A percentile compares a stretch with the other conserved stretches of the same genome.
phyloP scores from a whole-genome alignment of 2,329 filamentous ascomycete species.

The Neonectria magnoliae region DNA sequence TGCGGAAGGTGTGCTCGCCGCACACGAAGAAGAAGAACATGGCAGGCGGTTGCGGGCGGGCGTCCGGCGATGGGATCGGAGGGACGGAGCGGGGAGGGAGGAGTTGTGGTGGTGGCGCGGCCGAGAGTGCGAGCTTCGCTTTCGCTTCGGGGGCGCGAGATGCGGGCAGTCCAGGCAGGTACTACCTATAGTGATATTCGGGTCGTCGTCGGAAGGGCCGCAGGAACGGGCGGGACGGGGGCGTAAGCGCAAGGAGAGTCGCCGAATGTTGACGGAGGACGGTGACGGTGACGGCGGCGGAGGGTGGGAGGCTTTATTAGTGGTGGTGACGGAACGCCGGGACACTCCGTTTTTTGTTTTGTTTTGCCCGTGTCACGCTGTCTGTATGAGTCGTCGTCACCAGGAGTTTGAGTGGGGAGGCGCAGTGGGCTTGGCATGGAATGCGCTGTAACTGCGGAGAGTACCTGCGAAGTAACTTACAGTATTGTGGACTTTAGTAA shows the following conservation, averaged over 20 bases:
- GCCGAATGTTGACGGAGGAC: conserved; percentile 23
- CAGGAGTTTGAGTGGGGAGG: conserved; percentile 9
- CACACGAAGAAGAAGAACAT: conserved; percentile 73
- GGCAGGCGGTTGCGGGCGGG: conserved; percentile 7
- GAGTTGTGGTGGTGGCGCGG: background rate
- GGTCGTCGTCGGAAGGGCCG: background rate
- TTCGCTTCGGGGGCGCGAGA: background rate
- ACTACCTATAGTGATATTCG: background rate
- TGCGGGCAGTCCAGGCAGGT: background rate
- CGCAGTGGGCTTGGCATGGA: conserved; percentile 23
- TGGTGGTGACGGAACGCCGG: too few species aligned
- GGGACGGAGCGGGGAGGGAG: background rate
- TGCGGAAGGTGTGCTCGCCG: conserved; percentile 70
- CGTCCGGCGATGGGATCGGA: background rate
- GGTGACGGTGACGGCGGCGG: conserved; percentile 4
- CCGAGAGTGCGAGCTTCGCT: background rate
- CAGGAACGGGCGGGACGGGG: background rate
- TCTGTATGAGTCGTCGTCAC: conserved; percentile 18
- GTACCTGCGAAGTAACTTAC: too few species aligned
- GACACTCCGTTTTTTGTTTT: too few species aligned
- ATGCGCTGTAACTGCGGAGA: background rate
- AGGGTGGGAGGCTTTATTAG: background rate
- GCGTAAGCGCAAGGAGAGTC: conserved; percentile 2
- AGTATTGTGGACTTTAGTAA: too few species aligned
- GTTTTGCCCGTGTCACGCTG: background rate